These are phyloP conservation scores for Plantago ovata DNA, from an alignment of 257 asterid species.

Conservation along the genomic window DNA sequence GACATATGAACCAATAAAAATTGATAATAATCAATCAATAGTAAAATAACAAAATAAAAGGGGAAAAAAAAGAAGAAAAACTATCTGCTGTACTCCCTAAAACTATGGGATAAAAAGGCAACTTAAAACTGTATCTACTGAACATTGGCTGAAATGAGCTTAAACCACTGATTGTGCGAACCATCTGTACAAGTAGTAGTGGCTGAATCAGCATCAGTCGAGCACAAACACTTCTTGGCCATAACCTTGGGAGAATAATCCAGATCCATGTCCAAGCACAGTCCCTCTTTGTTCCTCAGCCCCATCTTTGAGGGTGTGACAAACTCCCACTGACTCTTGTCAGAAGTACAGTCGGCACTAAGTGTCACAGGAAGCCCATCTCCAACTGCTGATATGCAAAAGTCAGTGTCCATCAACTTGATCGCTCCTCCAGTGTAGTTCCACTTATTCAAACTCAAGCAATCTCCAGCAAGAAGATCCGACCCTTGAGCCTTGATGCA, in stretches of 20 bases:
- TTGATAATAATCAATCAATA: too few relatives aligned
- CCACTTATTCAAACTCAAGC: slow-evolving; percentile 31
- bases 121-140: not conserved
- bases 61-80: too few relatives aligned
- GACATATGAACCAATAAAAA: too few relatives aligned
- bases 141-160: slow-evolving; percentile 29
- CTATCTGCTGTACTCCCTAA: too few relatives aligned
- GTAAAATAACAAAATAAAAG: too few relatives aligned
- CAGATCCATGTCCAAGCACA: slow-evolving; percentile 47
- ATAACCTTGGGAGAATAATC: slow-evolving; percentile 21
- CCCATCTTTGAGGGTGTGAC: slow-evolving; percentile 23
- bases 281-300: slow-evolving; percentile 28
- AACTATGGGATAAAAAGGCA: too few relatives aligned
- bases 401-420: slow-evolving; percentile 15
- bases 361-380: slow-evolving; percentile 36
- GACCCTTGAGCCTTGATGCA: slow-evolving; percentile 20
- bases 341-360: slow-evolving; percentile 25
- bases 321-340: slow-evolving; percentile 29
- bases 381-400: slow-evolving; percentile 34
- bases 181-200: slow-evolving; percentile 10
- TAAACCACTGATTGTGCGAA: slow-evolving; percentile 38
- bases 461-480: slow-evolving; percentile 18
- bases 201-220: not conserved
- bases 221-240: slow-evolving; percentile 32
- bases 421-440: slow-evolving; percentile 26